Percentiles rank a stretch among this genome's conserved stretches.
These are phyloP conservation scores for Paraphaeosphaeria minitans DNA, from an alignment of 2,329 filamentous ascomycete species.

Conservation along the genomic window DNA sequence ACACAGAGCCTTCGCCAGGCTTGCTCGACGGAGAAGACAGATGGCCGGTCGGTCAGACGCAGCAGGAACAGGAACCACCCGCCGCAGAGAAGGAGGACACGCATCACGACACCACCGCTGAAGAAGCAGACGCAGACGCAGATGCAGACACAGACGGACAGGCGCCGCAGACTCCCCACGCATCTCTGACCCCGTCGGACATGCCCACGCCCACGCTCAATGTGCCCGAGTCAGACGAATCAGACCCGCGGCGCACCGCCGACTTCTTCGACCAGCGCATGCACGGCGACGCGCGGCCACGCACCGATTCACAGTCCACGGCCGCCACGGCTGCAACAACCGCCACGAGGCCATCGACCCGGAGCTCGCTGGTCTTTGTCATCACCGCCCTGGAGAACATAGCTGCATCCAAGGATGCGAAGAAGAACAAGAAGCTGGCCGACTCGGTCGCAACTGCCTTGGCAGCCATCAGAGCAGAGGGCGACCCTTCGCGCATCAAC, in stretches of 20 bases:
- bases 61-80: conserved; percentile 20
- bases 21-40: conserved; percentile 16
- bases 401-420: conserved; percentile 86
- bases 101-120: conserved; percentile 10
- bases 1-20: conserved; percentile 29
- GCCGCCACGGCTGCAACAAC: conserved; percentile 54
- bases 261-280: conserved; percentile 44
- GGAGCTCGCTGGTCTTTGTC: conserved; percentile 96
- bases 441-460: conserved; percentile 83
- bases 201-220: conserved; percentile 28
- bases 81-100: conserved; percentile 17
- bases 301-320: conserved; percentile 67
- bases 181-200: conserved; percentile 22
- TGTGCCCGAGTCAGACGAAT: conserved; percentile 31
- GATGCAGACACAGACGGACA: conserved; percentile 22
- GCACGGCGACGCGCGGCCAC: conserved; percentile 45
- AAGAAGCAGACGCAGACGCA: conserved; percentile 26
- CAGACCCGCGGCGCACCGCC: conserved; percentile 39
- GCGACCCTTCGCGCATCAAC: conserved; percentile 79
- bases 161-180: conserved; percentile 20
- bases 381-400: conserved; percentile 92
- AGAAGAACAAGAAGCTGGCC: conserved; percentile 80
- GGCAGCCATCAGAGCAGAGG: conserved; percentile 78
- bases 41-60: conserved; percentile 17
- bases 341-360: conserved; percentile 64